phyloP scores from a whole-genome alignment of 2,329 filamentous ascomycete species.

The Tolypocladium tropicale region DNA sequence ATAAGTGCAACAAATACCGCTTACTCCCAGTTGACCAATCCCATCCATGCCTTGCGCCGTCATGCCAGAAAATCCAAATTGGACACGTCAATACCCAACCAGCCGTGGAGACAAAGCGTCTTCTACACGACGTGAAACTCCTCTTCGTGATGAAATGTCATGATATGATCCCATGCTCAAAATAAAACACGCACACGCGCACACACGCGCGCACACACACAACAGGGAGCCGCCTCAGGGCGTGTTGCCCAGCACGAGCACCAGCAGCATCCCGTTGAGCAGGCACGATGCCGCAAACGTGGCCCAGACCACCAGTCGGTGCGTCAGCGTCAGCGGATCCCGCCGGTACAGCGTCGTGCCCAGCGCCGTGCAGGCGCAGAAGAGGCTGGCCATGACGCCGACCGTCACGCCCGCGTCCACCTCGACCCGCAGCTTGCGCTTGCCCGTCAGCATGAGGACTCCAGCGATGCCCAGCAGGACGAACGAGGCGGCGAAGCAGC shows the following conservation, averaged over 20 bases:
- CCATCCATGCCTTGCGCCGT: neutral
- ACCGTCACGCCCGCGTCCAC: slow-evolving; percentile 65
- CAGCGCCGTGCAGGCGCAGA: slow-evolving; percentile 52
- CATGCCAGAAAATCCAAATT: neutral
- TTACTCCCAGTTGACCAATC: neutral
- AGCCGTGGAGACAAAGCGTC: neutral
- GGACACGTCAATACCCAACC: neutral
- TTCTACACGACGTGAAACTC: neutral
- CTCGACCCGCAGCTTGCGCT: slow-evolving; percentile 55
- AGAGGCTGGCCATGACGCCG: slow-evolving; percentile 56
- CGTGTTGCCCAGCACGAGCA: slow-evolving; percentile 29
- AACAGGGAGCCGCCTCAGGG: no score
- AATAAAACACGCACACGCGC: no score
- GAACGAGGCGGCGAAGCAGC: slow-evolving; percentile 48
- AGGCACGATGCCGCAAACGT: slow-evolving; percentile 26
- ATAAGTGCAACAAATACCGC: neutral
- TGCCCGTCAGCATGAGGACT: slow-evolving; percentile 57
- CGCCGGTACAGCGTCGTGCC: slow-evolving; percentile 45
- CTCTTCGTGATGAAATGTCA: neutral
- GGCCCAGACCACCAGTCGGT: slow-evolving; percentile 29
- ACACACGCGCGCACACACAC: no score
- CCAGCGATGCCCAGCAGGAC: slow-evolving; percentile 54
- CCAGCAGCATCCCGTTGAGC: slow-evolving; percentile 32
- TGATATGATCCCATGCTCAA: no score
- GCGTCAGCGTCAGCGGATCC: slow-evolving; percentile 29